Evolutionary conservation across 2,329 filamentous ascomycete genomes (phyloP), one percentile per base, ranked within the genome.

Genomic region (Alternaria arbusti): DNA sequence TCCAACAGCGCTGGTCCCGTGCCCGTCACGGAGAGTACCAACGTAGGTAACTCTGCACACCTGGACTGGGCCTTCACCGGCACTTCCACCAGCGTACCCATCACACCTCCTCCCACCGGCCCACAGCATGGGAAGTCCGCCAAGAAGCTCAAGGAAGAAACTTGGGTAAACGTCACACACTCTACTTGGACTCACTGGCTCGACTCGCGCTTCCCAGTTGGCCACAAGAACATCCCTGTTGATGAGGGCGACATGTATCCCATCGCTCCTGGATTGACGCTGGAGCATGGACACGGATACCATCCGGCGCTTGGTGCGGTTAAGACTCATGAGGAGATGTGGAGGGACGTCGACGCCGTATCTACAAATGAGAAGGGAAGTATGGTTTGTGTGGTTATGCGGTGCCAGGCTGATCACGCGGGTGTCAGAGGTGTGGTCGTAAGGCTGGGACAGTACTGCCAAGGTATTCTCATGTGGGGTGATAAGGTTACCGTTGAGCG

Each of bases 1-100:
- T 8, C 20, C 9, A 36, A 15, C 15, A 46, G 12, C 22, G 7
- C 5, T 44, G 6, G n/a, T 15, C 22, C 63, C 69, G 43, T n/a
- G 66, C 65, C 52, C 63, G 0, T 36, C 32, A 36, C n/a, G 8
- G 32, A 36, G 7, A 36, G 32, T 1, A 36, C 32, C 32, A 36
- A 36, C 32, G 32, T n/a, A 36, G 32, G 74, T 26, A 75, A 79
- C 64, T 70, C 22, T 15, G 78, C 4, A 17, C 71, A 81, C 1
- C 81, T 91, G 3, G 88, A 91, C 69, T 91, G 90, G 90, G 89
- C 86, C 5, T 89, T 91, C 67, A 87, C 86, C 0, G 89, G 89
- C 2, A 83, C 54, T 1, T 65, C 63, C 0, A 45, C 78, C 1
- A 86, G 87, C 2, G 13, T 32, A 1, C 50, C 46, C 3, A 59